These are phyloP conservation scores for Colletotrichum viniferum DNA, from an alignment of 2,329 filamentous ascomycete genomes.

Conservation along the genomic window DNA sequence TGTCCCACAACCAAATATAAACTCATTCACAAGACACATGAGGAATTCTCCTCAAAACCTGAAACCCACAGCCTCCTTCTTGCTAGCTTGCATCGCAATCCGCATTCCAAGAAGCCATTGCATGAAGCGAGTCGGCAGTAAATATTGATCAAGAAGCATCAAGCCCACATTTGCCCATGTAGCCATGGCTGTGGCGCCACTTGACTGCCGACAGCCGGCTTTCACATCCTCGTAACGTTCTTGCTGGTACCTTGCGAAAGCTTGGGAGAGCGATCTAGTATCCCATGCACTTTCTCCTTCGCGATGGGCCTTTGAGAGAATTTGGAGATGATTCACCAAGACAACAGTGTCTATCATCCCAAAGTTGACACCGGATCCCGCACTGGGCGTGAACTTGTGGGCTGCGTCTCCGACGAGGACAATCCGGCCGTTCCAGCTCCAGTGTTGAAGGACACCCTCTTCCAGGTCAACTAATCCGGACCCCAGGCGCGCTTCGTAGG, in stretches of 20 bases:
- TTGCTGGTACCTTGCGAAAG: constrained; percentile 16
- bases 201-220: background rate
- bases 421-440: constrained; percentile 30
- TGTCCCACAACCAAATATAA: background rate
- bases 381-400: constrained; percentile 38
- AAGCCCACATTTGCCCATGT: constrained; percentile 7
- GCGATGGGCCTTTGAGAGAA: background rate
- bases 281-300: background rate
- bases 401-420: constrained; percentile 39
- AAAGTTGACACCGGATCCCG: constrained; percentile 36
- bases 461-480: constrained; percentile 33
- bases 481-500: constrained; percentile 22
- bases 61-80: background rate
- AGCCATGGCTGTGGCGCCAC: background rate
- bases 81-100: background rate
- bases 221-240: background rate
- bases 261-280: background rate
- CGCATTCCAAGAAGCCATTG: background rate
- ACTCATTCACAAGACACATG: background rate
- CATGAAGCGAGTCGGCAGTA: constrained; percentile 16
- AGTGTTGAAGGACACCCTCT: constrained; percentile 35
- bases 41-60: background rate
- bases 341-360: constrained; percentile 34
- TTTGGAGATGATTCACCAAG: constrained; percentile 29
- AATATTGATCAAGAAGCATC: constrained; percentile 25